Evolutionary conservation across 2,329 filamentous ascomycete genomes (phyloP).

Genomic region (Pseudocercospora crystallina): DNA sequence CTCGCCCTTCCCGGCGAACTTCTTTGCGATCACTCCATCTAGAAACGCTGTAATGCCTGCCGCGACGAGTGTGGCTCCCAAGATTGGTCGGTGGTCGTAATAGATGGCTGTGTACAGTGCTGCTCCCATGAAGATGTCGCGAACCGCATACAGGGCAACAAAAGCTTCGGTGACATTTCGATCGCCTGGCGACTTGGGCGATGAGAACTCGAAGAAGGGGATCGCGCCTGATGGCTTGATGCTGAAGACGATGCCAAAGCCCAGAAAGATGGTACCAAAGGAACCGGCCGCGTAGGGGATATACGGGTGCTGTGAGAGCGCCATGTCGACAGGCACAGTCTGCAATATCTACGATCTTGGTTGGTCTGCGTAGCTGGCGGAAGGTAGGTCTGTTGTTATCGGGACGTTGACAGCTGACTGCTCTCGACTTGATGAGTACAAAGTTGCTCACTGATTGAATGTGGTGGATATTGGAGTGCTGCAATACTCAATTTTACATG

Average conservation of each 20-base stretch:
- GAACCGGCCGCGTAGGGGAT: constrained; percentile 1
- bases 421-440: too few relatives aligned
- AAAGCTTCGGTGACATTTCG: constrained; percentile 5
- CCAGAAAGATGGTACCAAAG: constrained; percentile 10
- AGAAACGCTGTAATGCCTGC: constrained; percentile 1
- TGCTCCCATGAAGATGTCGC: constrained; percentile 6
- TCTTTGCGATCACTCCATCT: constrained; percentile 1
- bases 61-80: constrained; percentile 6
- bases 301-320: constrained; percentile 5
- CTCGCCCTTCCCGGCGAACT: not conserved
- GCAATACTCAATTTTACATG: too few relatives aligned
- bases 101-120: constrained; percentile 1
- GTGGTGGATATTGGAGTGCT: too few relatives aligned
- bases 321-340: too few relatives aligned
- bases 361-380: too few relatives aligned
- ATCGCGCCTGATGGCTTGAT: constrained; percentile 6
- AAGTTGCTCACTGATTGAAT: too few relatives aligned
- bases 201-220: constrained; percentile 8
- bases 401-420: too few relatives aligned
- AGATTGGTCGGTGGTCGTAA: constrained; percentile 2
- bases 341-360: too few relatives aligned
- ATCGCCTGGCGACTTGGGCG: constrained; percentile 1
- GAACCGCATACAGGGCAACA: constrained; percentile 2
- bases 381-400: too few relatives aligned
- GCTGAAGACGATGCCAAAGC: constrained; percentile 4